These are phyloP conservation scores for Pythium dissotocum DNA, from an alignment of 352 stramenopile genomes.

Conservation along the genomic window DNA sequence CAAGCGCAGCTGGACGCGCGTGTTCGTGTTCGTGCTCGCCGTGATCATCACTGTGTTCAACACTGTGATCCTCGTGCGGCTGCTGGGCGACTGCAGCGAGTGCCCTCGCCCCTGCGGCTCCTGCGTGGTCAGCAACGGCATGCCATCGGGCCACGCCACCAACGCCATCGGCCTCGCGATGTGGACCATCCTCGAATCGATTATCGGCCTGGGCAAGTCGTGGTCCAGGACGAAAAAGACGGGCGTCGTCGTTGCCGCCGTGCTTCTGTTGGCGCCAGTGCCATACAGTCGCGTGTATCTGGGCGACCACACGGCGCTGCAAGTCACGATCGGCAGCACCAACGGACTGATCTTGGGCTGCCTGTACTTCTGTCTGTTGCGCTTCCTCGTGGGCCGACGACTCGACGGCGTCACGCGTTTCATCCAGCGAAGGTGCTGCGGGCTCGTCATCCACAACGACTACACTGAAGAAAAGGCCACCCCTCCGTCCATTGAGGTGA, in stretches of 20 bases:
- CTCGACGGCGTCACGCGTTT: constrained; percentile 29
- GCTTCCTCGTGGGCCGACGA: constrained; percentile 35
- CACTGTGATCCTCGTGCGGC: constrained; percentile 39
- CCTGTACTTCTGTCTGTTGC: constrained; percentile 48
- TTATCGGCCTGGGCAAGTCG: constrained; percentile 34
- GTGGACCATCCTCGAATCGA: constrained; percentile 50
- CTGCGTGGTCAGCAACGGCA: constrained; percentile 46
- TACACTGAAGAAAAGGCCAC: constrained; percentile 7
- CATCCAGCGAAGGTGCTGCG: constrained; percentile 9
- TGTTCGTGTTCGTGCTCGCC: constrained; percentile 55
- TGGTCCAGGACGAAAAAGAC: constrained; percentile 17
- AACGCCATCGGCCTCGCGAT: constrained; percentile 52
- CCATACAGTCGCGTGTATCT: constrained; percentile 64
- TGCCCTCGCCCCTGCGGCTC: constrained; percentile 50
- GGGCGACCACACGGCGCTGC: constrained; percentile 54
- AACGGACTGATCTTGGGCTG: constrained; percentile 42
- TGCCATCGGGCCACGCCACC: constrained; percentile 56
- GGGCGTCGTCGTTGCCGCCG: constrained; percentile 19
- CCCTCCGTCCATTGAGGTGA: neutral
- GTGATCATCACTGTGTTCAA: constrained; percentile 51
- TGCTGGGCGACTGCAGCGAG: constrained; percentile 44
- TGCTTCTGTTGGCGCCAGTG: constrained; percentile 42
- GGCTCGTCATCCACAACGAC: constrained; percentile 41
- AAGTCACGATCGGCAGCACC: constrained; percentile 42
- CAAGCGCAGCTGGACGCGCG: constrained; percentile 42